Evolutionary conservation across 768 basidiomycete species (phyloP).

Genomic region (Pleurotus platypus): DNA sequence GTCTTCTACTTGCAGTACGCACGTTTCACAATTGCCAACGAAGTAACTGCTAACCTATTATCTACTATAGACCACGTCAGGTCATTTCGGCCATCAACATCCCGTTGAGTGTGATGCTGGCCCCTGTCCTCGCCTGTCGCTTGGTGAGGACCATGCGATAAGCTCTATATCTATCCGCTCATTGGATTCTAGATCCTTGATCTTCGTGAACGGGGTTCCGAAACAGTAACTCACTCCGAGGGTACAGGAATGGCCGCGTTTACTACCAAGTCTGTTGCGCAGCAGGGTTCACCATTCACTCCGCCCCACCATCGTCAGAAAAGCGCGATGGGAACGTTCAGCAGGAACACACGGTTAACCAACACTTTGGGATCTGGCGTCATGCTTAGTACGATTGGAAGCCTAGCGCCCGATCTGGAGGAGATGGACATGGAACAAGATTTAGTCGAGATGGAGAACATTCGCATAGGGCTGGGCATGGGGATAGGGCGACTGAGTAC

Average conservation of each 20-base stretch:
- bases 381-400: conserved; percentile 62
- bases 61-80: conserved; percentile 62
- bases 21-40: conserved; percentile 9
- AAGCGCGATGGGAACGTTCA: conserved; percentile 28
- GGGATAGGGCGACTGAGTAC: conserved; percentile 48
- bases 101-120: conserved; percentile 81
- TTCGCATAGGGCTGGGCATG: conserved; percentile 51
- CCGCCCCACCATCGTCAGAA: conserved; percentile 46
- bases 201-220: conserved; percentile 76
- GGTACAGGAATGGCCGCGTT: conserved; percentile 67
- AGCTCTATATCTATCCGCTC: neutral
- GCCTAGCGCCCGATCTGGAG: conserved; percentile 47
- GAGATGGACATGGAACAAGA: conserved; percentile 47
- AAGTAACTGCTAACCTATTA: conserved; percentile 7
- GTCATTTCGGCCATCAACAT: conserved; percentile 83
- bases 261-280: conserved; percentile 57
- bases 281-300: conserved; percentile 53
- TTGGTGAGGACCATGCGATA: conserved; percentile 40
- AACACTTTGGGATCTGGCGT: conserved; percentile 60
- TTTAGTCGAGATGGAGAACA: conserved; percentile 55
- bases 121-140: conserved; percentile 75
- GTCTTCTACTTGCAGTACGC: conserved; percentile 83
- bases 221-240: conserved; percentile 73
- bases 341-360: conserved; percentile 33
- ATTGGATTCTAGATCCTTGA: conserved; percentile 59